Evolutionary conservation across 169 alveolate genomes (phyloP).

Genomic region (Eimeria acervulina): DNA sequence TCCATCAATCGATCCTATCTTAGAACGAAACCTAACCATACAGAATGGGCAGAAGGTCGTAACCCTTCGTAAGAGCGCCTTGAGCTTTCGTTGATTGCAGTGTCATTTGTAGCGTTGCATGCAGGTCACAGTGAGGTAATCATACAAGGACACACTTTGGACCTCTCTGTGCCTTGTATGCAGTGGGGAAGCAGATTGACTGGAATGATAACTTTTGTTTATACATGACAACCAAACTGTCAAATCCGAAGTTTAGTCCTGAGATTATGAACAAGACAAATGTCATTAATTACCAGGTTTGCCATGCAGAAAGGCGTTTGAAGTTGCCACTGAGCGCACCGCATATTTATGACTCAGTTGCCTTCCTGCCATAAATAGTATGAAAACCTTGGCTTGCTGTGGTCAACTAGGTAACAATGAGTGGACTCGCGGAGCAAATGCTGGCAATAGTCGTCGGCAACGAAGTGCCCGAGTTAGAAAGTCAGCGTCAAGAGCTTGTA

Average conservation of each 20-base stretch:
- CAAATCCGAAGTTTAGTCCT: constrained; percentile 96
- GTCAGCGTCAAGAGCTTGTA: constrained; percentile 93
- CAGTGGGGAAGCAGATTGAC: constrained; percentile 88
- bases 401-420: constrained; percentile 88
- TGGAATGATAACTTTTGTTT: constrained; percentile 91
- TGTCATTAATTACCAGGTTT: constrained; percentile 92
- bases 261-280: constrained; percentile 96
- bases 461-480: constrained; percentile 96
- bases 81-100: not conserved
- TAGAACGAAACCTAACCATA: constrained; percentile 93
- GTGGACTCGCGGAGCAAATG: constrained; percentile 95
- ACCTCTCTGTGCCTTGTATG: not conserved
- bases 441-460: constrained; percentile 96
- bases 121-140: not conserved
- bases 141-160: not conserved
- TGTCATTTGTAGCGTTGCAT: not conserved
- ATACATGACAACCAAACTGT: constrained; percentile 95
- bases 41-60: constrained; percentile 93
- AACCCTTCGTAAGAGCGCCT: constrained; percentile 74
- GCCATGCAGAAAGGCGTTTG: not conserved
- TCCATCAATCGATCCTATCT: constrained; percentile 96
- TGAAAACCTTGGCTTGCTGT: not conserved
- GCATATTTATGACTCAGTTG: not conserved
- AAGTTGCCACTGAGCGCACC: not conserved
- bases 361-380: not conserved